These are phyloP conservation scores for Penicillium sp. DNA, from an alignment of 2,329 filamentous ascomycete genomes.

Conservation along the genomic window DNA sequence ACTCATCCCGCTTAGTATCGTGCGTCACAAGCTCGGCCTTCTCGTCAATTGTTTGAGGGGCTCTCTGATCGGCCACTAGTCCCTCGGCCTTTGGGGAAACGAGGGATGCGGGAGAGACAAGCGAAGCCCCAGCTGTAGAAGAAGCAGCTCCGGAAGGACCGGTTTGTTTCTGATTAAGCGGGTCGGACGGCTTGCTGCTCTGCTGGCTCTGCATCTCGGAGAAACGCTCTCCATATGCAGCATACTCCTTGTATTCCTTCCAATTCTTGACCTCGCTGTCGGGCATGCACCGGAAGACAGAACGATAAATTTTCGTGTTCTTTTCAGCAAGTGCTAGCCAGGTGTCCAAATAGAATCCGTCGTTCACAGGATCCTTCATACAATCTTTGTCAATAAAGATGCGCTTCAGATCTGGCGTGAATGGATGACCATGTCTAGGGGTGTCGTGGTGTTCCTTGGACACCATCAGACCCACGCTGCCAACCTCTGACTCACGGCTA, in stretches of 20 bases:
- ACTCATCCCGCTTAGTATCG: constrained; percentile 33
- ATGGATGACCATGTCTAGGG: constrained; percentile 49
- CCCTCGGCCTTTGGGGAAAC: constrained; percentile 32
- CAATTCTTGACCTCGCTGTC: constrained; percentile 92
- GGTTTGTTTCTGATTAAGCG: constrained; percentile 43
- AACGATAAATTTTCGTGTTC: constrained; percentile 91
- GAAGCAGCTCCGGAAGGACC: constrained; percentile 39
- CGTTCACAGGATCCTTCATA: constrained; percentile 85
- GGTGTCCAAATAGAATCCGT: constrained; percentile 78
- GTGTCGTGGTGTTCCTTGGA: constrained; percentile 44
- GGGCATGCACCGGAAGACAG: constrained; percentile 95
- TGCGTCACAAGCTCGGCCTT: constrained; percentile 35
- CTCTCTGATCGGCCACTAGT: constrained; percentile 30
- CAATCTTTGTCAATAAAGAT: constrained; percentile 82
- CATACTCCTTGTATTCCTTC: constrained; percentile 86
- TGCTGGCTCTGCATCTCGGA: constrained; percentile 61
- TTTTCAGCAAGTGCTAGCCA: constrained; percentile 88
- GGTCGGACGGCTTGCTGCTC: constrained; percentile 49
- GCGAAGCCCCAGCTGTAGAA: constrained; percentile 22
- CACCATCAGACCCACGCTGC: constrained; percentile 68
- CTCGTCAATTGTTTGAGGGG: constrained; percentile 31
- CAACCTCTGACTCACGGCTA: constrained; percentile 79
- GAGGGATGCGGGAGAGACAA: constrained; percentile 25
- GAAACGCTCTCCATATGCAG: constrained; percentile 75
- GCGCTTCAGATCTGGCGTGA: constrained; percentile 65